These are phyloP conservation scores for Polygonum maritimum DNA, from an alignment of 148 eudicot species.

Conservation along the genomic window DNA sequence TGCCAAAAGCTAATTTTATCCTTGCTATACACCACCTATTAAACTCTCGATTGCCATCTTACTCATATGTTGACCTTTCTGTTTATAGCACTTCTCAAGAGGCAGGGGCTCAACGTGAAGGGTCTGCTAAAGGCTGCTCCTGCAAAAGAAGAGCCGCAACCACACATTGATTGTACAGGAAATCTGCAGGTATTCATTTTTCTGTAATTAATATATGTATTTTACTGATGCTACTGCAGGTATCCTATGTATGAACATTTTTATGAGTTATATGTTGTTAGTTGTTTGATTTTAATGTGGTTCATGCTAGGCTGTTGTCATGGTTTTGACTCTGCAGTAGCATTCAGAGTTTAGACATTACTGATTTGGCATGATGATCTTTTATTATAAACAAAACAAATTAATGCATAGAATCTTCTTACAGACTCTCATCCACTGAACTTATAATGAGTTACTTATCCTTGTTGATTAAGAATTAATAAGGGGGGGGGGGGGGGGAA, in stretches of 20 bases:
- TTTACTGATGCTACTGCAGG: not conserved
- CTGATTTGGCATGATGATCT: not conserved
- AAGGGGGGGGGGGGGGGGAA: not conserved
- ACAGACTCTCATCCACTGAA: not conserved
- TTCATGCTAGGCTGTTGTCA: not conserved
- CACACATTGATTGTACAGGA: conserved; percentile 89
- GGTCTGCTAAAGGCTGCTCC: conserved; percentile 88
- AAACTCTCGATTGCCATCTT: not conserved
- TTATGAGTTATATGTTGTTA: not conserved
- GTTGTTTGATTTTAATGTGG: not conserved
- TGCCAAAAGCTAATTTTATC: not conserved
- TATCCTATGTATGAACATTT: not conserved
- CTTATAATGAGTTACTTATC: not conserved
- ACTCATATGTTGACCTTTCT: not conserved
- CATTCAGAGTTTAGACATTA: not conserved
- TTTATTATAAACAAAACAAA: not conserved
- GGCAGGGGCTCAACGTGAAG: conserved; percentile 94
- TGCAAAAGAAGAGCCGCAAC: conserved; percentile 77
- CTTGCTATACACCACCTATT: not conserved
- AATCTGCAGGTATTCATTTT: conserved; percentile 62
- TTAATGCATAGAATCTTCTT: not conserved
- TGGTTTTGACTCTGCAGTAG: not conserved
- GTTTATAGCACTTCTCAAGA: conserved; percentile 74
- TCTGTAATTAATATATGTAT: not conserved
- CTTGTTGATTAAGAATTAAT: not conserved